Base-by-base conservation (phyloP, 805 yeast species). In the Torulaspora delbrueckii region DNA sequence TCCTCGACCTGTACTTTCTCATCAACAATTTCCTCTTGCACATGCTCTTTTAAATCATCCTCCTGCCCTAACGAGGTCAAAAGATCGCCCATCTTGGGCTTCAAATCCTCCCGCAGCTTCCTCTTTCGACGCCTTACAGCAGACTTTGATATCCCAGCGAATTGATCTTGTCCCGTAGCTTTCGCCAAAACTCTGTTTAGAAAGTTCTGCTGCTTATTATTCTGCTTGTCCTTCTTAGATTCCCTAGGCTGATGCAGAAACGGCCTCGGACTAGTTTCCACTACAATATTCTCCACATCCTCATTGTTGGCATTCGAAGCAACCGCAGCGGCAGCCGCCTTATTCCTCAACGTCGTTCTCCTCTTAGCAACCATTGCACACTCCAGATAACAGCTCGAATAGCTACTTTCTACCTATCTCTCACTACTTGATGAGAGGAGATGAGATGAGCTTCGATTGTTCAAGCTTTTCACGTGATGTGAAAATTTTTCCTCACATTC, bases 81-180 rank as follows among this genome's bases (percentile, higher is more conserved):
- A 37, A 85, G 64, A 53, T 85, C 93, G 43, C 74, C 71, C 77
- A 85, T 74, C 56, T 80, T 75, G 4, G 90, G 87, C 55, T 77
- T 77, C 48, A 86, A 67, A 53, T 81, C 78, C 46, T 83, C 84
- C 55, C 75, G 77, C 40, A 73, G 70, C 55, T 74, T 77, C 52
- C 86, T 78, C 55, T 82, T 81, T 53, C 87, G 74, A 62, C 82
- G 73, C 58, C 87, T 74, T 3, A 75, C 50, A 0, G 88, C 70
- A 5, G 87, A 80, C 59, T 84, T 85, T 16, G 88, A 81, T 35
- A 85, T 72, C 18, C 77, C 76, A 13, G 71, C 69, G 57, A 56
- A 71, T 56, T 57, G 42, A 25, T 56, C 51, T 9, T 39, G 22
- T 18, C 46, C 50, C 4, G 25, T n/a, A 3, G 59, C 31, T 14